Base-by-base conservation (phyloP, 2,329 filamentous ascomycete species). In the Scolecobasidium constrictum region DNA sequence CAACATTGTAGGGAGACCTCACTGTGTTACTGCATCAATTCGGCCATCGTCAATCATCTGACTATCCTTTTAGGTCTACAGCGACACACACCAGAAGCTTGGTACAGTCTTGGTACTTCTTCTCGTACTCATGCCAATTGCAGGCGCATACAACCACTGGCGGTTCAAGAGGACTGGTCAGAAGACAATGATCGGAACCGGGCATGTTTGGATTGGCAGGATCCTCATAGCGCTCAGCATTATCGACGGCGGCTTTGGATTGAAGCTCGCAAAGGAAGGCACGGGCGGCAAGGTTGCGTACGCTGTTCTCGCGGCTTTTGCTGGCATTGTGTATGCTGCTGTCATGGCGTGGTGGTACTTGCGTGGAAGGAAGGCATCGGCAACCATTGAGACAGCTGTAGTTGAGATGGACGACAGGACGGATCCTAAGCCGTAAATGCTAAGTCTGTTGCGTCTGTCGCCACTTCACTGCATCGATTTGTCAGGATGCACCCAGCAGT, bases 221-320 rank as follows among this genome's bases (percentile, higher is more conserved):
- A 17, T 36, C 34, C 16, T 36, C 9, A 13, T 36, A 12, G 16
- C 16, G 9, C 9, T 17, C 16, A 18, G 16, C 9, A 7, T 18
- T 15, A 36, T 36, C 12, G 16, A 36, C 16, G 34, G 34, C 16
- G 34, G 34, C 9, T 18, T 36, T 7, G 34, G 34, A 11, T 15
- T 36, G 7, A 36, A 17, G 12, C 34, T 36, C 11, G 12, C 34
- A 17, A 9, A 36, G 9, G 34, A 11, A 18, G 11, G n/a, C 2
- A 52, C 48, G 4, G 49, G 56, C 19, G 12, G 12, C 34, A 17
- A 12, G 12, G 16, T 36, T 36, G 34, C 16, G 9, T 36, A 36
- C 16, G 16, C 12, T 11, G 34, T 17, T 15, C 16, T 36, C 7
- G 16, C 34, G 7, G 34, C 16, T 18, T 11, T 17, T 15, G 12